Evolutionary conservation across 176 grass and related monocot genomes (phyloP), one percentile per base, ranked within the genome.

Genomic region (Eleusine indica): DNA sequence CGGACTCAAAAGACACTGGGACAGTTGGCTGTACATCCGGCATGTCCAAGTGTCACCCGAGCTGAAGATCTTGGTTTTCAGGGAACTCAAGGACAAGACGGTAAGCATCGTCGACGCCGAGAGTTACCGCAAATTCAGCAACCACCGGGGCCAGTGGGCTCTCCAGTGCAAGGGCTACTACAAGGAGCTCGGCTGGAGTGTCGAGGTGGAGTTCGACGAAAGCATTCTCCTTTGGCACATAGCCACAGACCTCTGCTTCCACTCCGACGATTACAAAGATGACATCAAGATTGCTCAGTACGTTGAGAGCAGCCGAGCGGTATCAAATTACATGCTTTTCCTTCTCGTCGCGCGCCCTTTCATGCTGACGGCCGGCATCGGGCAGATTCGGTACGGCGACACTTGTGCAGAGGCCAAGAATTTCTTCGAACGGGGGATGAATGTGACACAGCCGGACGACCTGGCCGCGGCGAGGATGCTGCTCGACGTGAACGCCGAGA

Each of bases 311-410:
- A 74, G 81, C 69, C 35, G 29, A 11, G 49, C 40, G 39, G 49
- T 93, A 3, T 93, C 88, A 0, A 76, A 87, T 8, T 90, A 93
- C 85, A 85, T 90, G 88, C 63, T 87, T 1, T 90, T 86, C 82
- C 91, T 93, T 10, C 68, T 90, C 14, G 61, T 90, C 2, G 57
- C 68, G 2, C 84, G 87, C 0, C 91, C 88, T 4, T 80, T 86
- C 61, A 84, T 90, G 91, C 70, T 93, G 29, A 86, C 75, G 9
- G 84, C 88, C 6, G 75, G 91, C 51, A 84, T 93, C 38, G 85
- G 88, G 42, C 87, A 90, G 76, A 90, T 90, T 53, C 70, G 88
- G 52, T 90, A 85, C 61, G 68, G 80, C 0, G 88, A 93, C 78
- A 90, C 91, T 39, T 93, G 84, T 18, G 88, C 76, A 2, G 81